These are phyloP conservation scores for Talaromyces thailandensis DNA, from an alignment of 495 filamentous ascomycete species.

Conservation along the genomic window DNA sequence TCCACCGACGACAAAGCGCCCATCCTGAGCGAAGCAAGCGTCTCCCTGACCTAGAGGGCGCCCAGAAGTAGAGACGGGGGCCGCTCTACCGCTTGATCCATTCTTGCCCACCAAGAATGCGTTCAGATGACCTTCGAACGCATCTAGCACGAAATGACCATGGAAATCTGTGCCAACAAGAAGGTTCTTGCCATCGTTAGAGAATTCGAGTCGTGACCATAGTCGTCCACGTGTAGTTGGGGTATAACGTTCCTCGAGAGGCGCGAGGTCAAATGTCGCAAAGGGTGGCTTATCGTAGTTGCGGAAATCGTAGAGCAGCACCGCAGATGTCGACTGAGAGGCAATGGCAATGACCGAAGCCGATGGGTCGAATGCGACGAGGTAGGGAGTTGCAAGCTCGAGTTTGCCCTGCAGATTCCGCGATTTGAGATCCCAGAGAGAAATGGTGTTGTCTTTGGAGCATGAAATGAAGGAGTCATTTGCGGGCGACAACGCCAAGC, in stretches of 20 bases:
- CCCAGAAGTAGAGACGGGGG: slow-evolving; percentile 35
- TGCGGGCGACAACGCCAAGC: slow-evolving; percentile 52
- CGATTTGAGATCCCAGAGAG: slow-evolving; percentile 74
- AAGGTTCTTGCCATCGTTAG: slow-evolving; percentile 85
- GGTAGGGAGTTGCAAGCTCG: slow-evolving; percentile 63
- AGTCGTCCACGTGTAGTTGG: slow-evolving; percentile 38
- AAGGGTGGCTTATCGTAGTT: slow-evolving; percentile 91
- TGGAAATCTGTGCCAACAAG: slow-evolving; percentile 70
- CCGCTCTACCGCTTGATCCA: slow-evolving; percentile 35
- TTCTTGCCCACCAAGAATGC: slow-evolving; percentile 47
- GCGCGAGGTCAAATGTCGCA: slow-evolving; percentile 67
- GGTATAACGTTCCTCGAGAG: slow-evolving; percentile 46
- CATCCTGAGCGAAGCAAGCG: slow-evolving; percentile 81
- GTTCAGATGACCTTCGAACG: slow-evolving; percentile 70
- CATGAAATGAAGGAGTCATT: slow-evolving; percentile 88
- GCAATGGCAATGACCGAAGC: slow-evolving; percentile 87
- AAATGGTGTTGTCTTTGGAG: slow-evolving; percentile 77
- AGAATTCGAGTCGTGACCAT: slow-evolving; percentile 88
- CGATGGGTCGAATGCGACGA: slow-evolving; percentile 81
- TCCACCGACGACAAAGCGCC: slow-evolving; percentile 75
- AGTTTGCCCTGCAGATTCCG: slow-evolving; percentile 69
- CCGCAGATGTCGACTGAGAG: slow-evolving; percentile 60
- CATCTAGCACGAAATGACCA: slow-evolving; percentile 84
- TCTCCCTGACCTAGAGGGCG: slow-evolving; percentile 61
- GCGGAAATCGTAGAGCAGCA: slow-evolving; percentile 87